Evolutionary conservation across 208 protist genomes (phyloP), one percentile per base, ranked within the genome.

Genomic region (Endotrypanum monterogeii): DNA sequence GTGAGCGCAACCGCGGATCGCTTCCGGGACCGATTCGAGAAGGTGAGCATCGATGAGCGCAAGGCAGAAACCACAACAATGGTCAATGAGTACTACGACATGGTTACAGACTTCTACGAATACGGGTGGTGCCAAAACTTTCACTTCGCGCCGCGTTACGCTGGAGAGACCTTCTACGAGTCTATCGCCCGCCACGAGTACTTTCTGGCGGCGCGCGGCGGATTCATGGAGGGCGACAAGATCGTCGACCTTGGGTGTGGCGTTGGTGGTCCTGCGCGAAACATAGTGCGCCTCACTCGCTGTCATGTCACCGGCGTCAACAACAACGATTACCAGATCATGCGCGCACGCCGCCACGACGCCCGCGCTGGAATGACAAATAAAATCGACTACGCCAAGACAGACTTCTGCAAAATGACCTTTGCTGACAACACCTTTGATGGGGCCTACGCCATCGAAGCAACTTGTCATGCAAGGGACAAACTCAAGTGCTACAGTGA

Each of bases 101-200:
- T 99, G n/a, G 97, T 97, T 60, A 99, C 97, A 48, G 94, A 98
- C 84, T 99, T 99, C 77, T 99, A 99, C 87, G 96, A 99, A 87
- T 99, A 94, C 67, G 98, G 98, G 73, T 99, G 98, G 98, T 97
- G 98, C 65, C 91, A 98, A 78, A 93, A 92, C 80, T 99, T 99
- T 86, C 98, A 99, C 83, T 99, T 99, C 79, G 95, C 96, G 51
- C 83, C 91, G 12, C 87, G 83, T 51, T 93, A 89, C 80, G 44
- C 51, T 4, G 85, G 83, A 35, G 98, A 99, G 84, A 88, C 81
- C 44, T 98, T 99, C 76, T 90, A 86, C 69, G 94, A 96, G 75
- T 96, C 90, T 44, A 94, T 99, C 74, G 82, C 82, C 30, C 94
- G 98, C 67, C 97, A 99, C 86, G 98, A 99, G 91, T 91, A 98